Percentiles rank a stretch among this genome's conserved stretches.
Conservation (phyloP, 164 flowering plant genomes). For the Taxillus chinensis region DNA sequence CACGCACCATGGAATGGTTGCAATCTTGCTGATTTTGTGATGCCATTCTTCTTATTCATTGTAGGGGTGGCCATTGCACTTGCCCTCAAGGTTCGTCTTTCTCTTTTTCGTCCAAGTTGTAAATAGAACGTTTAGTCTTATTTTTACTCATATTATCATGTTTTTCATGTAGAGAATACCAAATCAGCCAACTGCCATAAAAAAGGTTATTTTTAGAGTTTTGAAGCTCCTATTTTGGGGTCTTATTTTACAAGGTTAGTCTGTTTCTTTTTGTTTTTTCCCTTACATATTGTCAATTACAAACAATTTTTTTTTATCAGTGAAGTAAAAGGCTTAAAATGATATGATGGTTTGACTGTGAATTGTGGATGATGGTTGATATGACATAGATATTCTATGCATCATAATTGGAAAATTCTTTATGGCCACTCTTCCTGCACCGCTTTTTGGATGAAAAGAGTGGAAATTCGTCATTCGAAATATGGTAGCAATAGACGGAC, state of each 20-base stretch:
- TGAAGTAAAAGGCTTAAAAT: too few species aligned
- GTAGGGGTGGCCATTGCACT: conserved; percentile 87
- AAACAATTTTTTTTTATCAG: too few species aligned
- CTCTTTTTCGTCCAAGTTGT: background rate
- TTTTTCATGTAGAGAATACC: conserved; percentile 39
- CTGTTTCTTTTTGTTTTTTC: background rate
- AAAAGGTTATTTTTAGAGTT: conserved; percentile 52
- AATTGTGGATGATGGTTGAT: too few species aligned
- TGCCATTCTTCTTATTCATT: conserved; percentile 90
- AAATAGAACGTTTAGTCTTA: background rate
- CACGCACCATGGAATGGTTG: conserved; percentile 96
- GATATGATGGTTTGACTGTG: too few species aligned
- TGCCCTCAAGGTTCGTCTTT: conserved; percentile 57
- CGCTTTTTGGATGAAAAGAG: too few species aligned
- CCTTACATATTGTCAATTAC: background rate
- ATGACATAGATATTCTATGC: too few species aligned
- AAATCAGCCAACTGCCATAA: conserved; percentile 23
- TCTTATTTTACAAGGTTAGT: conserved; percentile 64
- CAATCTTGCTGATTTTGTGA: conserved; percentile 86
- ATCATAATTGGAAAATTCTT: too few species aligned
- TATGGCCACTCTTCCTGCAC: too few species aligned
- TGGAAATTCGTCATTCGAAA: too few species aligned
- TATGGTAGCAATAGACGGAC: too few species aligned
- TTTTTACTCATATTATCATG: background rate
- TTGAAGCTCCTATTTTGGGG: conserved; percentile 85